Evolutionary conservation across 345 rosid genomes (phyloP), one percentile per base, ranked within the genome.

Genomic region (Sisymbrium irio): DNA sequence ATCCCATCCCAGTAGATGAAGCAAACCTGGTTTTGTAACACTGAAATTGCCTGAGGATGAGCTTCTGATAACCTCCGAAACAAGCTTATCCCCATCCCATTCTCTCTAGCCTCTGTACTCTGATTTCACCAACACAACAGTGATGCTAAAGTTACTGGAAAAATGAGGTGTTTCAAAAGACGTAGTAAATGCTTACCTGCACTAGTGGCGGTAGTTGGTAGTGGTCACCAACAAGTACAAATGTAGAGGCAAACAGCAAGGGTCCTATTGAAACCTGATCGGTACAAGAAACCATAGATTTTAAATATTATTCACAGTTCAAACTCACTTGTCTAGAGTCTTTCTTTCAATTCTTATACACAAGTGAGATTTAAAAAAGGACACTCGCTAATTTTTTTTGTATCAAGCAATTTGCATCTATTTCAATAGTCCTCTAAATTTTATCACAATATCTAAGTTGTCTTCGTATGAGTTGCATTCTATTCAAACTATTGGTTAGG

Each of bases 181-280:
- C 27, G 42, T 44, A 62, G 65, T 47, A 70, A 57, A 62, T 50
- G 59, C 32, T 69, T 77, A 90, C 99, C 89, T 92, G 93, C 72
- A 95, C 94, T 67, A 95, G 85, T 33, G 99, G 98, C 59, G 99
- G 97, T 76, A 95, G 78, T 75, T 92, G 99, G 81, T 95, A 95
- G 80, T 95, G 98, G 81, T 95, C 99, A 66, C 99, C 99, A 69
- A 95, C 99, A 65, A 95, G 97, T 71, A 95, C 98, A 81, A 92
- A 95, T 63, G 65, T 81, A 50, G 97, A 87, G 60, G 97, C 85
- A 82, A 88, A 83, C 87, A 84, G 85, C 88, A 95, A 79, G 10
- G 99, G 99, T 63, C 99, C 99, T 57, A 92, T 65, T 22, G 97
- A 89, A 47, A 95, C 93, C 99, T 95, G 82, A 66, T 47, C 46